Evolutionary conservation across 352 stramenopile genomes (phyloP), one percentile per base, ranked within the genome.

Genomic region (Phytophthora palmivora): DNA sequence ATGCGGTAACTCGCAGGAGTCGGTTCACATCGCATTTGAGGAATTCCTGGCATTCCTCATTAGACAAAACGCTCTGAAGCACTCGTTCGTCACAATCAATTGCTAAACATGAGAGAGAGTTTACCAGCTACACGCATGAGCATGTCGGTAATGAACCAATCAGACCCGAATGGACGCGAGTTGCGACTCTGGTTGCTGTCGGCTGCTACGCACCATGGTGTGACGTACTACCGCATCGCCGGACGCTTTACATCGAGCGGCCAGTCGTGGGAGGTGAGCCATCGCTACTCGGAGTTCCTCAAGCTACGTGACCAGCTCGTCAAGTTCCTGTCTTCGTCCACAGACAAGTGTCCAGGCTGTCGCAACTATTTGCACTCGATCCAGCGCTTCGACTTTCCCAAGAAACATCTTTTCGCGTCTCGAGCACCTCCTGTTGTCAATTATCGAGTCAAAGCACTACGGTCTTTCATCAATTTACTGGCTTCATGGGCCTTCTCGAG

Each of bases 221-320:
- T 78, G 30, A 89, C 84, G 54, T 82, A 76, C 48, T 94, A 92
- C 67, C 79, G 81, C 16, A 65, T 94, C 45, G 85, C 78, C 0
- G 85, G 85, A 0, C 81, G 85, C 11, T 91, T 94, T 62, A 72
- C 70, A 10, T 67, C 76, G 3, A 91, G 62, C 19, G 75, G 76
- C 2, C 82, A 91, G 65, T 88, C 81, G 47, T 94, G 85, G 85
- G 81, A 94, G 48, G 79, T 94, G n/a, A 77, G 87, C 52, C 83
- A 84, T 19, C 81, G 85, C 7, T 95, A 95, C 77, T 95, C 87
- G 46, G 85, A 94, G 66, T 95, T 95, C 62, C 70, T 93, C 19
- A 67, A 74, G 48, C 79, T 95, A 30, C 85, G 85, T 33, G 71
- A 87, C 39, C 78, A 87, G 55, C 71, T 95, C 10, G 70, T 92